A percentile compares a stretch with the other conserved stretches of the same genome.
phyloP scores from a whole-genome alignment of 192 early-diverging fungal species.

The Coemansia sp. region DNA sequence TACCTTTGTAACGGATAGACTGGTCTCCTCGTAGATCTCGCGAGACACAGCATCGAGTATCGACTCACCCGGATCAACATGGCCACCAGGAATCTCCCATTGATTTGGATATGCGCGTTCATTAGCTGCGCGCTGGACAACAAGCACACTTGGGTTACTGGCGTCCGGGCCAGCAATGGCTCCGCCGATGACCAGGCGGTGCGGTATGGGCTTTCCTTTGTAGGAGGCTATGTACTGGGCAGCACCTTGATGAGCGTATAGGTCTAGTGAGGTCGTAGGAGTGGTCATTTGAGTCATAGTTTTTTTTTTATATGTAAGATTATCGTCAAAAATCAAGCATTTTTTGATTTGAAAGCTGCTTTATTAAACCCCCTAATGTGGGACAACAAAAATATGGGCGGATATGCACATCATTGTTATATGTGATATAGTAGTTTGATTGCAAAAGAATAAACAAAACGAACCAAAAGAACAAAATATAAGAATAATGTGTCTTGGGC shows the following conservation, averaged over 20 bases:
- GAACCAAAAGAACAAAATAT: too few relatives aligned
- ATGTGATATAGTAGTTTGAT: too few relatives aligned
- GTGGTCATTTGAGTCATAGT: not conserved
- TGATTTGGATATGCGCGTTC: constrained; percentile 47
- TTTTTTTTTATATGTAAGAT: too few relatives aligned
- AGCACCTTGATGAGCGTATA: constrained; percentile 14
- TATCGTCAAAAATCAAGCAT: too few relatives aligned
- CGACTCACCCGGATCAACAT: constrained; percentile 40
- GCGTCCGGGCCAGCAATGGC: constrained; percentile 20
- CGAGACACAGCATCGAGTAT: constrained; percentile 37
- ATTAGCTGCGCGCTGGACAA: constrained; percentile 42
- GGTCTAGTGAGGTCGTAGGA: not conserved
- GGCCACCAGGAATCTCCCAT: constrained; percentile 52
- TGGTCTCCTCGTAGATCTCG: constrained; percentile 50
- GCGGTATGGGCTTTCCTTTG: constrained; percentile 11
- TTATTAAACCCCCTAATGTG: too few relatives aligned
- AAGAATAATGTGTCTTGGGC: too few relatives aligned
- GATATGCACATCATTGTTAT: too few relatives aligned
- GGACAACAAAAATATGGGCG: too few relatives aligned
- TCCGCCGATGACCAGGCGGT: constrained; percentile 41
- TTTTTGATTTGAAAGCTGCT: too few relatives aligned
- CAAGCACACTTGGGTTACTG: constrained; percentile 17
- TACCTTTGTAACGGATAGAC: constrained; percentile 23
- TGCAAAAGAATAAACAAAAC: too few relatives aligned
- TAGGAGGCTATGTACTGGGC: constrained; percentile 9